phyloP scores from a whole-genome alignment of 345 rosid genomes.

The Heritiera fomes region DNA sequence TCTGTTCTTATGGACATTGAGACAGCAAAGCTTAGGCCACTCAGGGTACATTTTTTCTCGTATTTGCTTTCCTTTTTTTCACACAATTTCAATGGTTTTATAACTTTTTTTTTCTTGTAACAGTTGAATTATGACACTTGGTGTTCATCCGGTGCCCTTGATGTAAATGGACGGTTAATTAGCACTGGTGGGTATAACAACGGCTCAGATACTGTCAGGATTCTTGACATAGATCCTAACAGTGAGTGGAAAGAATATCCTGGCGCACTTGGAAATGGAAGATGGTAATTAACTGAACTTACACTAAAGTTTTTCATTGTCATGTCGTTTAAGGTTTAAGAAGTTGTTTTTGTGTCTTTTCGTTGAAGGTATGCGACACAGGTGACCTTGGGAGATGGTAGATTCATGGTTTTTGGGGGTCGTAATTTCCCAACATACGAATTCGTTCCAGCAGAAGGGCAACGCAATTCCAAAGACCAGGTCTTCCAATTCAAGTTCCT shows the following conservation, averaged over 20 bases:
- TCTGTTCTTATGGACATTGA: constrained; percentile 57
- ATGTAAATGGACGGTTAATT: constrained; percentile 61
- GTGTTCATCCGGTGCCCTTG: constrained; percentile 95
- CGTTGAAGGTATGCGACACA: constrained; percentile 67
- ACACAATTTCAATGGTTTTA: background rate
- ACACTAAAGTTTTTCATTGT: constrained; percentile 8
- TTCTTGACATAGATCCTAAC: constrained; percentile 34
- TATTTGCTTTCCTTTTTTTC: background rate
- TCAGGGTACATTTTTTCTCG: constrained; percentile 31
- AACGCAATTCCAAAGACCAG: constrained; percentile 34
- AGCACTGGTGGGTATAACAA: constrained; percentile 72
- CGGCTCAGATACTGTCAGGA: constrained; percentile 71
- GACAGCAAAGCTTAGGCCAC: constrained; percentile 45
- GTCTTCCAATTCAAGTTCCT: constrained; percentile 48
- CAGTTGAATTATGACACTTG: constrained; percentile 81
- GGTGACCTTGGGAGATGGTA: constrained; percentile 67
- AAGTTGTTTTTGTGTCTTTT: background rate
- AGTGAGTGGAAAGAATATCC: constrained; percentile 75
- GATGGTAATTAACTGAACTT: constrained; percentile 51
- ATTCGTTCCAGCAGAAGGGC: constrained; percentile 64
- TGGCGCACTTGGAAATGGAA: constrained; percentile 54
- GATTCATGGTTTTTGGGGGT: constrained; percentile 80
- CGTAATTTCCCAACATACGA: constrained; percentile 71
- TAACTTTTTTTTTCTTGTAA: background rate
- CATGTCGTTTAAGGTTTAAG: background rate